Evolutionary conservation across 1,284 basidiomycete species (phyloP).

Genomic region (Cryptococcus deneoformans): DNA sequence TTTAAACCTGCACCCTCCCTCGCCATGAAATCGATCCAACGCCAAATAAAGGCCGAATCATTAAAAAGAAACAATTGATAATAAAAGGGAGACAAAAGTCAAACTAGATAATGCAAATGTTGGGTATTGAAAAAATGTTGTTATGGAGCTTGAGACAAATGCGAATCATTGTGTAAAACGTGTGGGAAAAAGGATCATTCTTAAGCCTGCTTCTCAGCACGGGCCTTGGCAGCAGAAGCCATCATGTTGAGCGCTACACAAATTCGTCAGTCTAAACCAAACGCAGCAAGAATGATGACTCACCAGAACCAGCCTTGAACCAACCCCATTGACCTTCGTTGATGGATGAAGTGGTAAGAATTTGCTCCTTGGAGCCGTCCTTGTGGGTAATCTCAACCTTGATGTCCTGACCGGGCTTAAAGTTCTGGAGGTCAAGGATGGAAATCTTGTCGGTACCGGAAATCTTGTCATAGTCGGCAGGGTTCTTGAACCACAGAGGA

Average conservation of each 20-base stretch:
- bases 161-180: neutral
- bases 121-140: neutral
- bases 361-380: conserved; percentile 68
- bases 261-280: neutral
- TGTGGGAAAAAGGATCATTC: neutral
- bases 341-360: conserved; percentile 48
- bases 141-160: neutral
- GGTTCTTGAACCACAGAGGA: conserved; percentile 81
- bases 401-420: conserved; percentile 85
- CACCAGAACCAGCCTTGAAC: conserved; percentile 85
- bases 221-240: conserved; percentile 37
- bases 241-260: conserved; percentile 42
- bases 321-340: conserved; percentile 80
- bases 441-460: conserved; percentile 77
- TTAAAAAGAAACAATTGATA: neutral
- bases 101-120: conserved; percentile 3
- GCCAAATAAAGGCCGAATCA: neutral
- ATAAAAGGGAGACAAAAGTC: neutral
- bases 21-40: too few species aligned
- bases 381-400: conserved; percentile 74
- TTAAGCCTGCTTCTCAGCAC: conserved; percentile 10
- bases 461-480: conserved; percentile 87
- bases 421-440: conserved; percentile 76
- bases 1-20: too few species aligned
- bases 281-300: conserved; percentile 2